phyloP scores from a whole-genome alignment of 495 filamentous ascomycete genomes.

The Podospora comata region DNA sequence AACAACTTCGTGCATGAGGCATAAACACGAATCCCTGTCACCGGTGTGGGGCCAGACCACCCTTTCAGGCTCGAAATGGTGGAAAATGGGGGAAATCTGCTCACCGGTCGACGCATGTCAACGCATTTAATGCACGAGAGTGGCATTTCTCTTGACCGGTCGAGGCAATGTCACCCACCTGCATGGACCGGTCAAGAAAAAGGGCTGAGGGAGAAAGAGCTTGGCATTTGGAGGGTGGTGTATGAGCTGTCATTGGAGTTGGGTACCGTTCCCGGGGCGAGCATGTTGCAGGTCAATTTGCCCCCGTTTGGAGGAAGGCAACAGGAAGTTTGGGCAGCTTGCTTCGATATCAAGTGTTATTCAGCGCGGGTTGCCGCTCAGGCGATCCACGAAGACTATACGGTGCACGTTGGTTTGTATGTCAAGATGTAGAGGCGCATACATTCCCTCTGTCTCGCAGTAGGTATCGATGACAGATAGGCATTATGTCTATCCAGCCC shows the following conservation, averaged over 20 bases:
- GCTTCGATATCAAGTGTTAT: neutral
- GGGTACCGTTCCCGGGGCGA: neutral
- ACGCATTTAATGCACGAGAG: neutral
- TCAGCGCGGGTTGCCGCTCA: neutral
- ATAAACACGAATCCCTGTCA: neutral
- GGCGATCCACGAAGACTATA: neutral
- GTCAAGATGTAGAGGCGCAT: too few relatives aligned
- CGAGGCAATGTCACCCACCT: neutral
- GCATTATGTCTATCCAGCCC: neutral
- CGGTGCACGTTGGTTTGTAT: too few relatives aligned
- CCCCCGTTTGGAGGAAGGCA: neutral
- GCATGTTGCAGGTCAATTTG: neutral
- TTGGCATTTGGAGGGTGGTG: neutral
- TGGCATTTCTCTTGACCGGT: neutral
- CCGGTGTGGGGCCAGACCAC: neutral
- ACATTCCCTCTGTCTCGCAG: neutral
- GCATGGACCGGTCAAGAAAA: neutral
- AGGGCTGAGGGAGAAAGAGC: neutral
- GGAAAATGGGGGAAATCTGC: neutral
- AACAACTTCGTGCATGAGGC: neutral
- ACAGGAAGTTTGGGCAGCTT: neutral
- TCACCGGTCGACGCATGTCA: neutral
- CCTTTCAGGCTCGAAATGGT: neutral
- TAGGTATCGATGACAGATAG: neutral
- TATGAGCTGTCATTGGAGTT: neutral